phyloP scores from a whole-genome alignment of 305 asterid genomes.

The Salvia sclarea region DNA sequence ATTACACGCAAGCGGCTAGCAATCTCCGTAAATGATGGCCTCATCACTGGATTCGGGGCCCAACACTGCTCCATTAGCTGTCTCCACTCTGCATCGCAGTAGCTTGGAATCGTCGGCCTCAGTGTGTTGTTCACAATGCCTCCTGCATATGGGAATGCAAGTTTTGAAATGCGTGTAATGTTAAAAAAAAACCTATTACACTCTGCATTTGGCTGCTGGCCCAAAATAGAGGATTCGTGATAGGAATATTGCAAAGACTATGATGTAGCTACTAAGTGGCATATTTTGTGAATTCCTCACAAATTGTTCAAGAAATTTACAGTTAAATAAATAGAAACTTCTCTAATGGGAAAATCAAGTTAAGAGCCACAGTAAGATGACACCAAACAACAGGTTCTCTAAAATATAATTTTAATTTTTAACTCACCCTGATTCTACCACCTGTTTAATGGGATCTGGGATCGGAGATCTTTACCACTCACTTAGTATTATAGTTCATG shows the following conservation, averaged over 20 bases:
- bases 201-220: background rate
- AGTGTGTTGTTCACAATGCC: slow-evolving; percentile 78
- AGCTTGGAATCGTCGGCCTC: slow-evolving; percentile 73
- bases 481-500: background rate
- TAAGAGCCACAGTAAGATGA: background rate
- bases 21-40: slow-evolving; percentile 71
- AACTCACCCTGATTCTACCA: background rate
- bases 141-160: slow-evolving; percentile 41
- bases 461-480: background rate
- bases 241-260: background rate
- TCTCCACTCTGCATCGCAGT: slow-evolving; percentile 74
- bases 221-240: background rate
- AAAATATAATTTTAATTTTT: background rate
- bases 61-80: slow-evolving; percentile 73
- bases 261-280: background rate
- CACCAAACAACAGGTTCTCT: background rate
- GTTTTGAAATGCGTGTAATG: background rate
- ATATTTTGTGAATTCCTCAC: background rate
- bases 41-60: slow-evolving; percentile 65
- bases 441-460: background rate
- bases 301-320: background rate
- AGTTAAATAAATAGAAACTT: background rate
- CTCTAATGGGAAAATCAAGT: background rate
- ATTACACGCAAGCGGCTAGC: slow-evolving; percentile 60
- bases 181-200: background rate